Evolutionary conservation across 768 basidiomycete species (phyloP).

Genomic region (Lentinula detonsa): DNA sequence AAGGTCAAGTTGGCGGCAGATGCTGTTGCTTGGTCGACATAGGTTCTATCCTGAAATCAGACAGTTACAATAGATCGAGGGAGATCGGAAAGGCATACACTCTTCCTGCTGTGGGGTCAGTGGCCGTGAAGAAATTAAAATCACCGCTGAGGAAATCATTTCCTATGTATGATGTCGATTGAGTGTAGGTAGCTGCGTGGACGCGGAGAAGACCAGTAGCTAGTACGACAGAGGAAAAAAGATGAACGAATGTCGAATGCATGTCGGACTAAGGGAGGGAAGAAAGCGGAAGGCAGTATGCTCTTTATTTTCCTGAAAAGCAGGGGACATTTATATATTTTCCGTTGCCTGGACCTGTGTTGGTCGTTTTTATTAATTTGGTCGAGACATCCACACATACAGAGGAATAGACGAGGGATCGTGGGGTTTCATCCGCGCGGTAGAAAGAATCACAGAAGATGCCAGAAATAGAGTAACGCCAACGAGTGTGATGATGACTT

Average conservation of each 20-base stretch:
- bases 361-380: not conserved
- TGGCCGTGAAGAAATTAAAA: slow-evolving; percentile 20
- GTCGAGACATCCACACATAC: not conserved
- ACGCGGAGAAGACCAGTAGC: not conserved
- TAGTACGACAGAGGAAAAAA: not conserved
- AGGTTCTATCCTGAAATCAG: slow-evolving; percentile 24
- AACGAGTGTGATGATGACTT: not conserved
- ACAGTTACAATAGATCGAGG: not conserved
- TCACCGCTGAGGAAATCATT: slow-evolving; percentile 18
- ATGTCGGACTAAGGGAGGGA: not conserved
- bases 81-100: slow-evolving; percentile 26
- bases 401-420: not conserved
- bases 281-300: not conserved
- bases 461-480: not conserved
- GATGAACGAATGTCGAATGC: slow-evolving; percentile 2
- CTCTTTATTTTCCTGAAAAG: too few species aligned
- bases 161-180: slow-evolving; percentile 1
- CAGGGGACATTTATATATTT: not conserved
- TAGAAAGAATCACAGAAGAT: slow-evolving; percentile 1
- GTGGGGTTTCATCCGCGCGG: not conserved
- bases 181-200: slow-evolving; percentile 1
- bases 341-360: not conserved
- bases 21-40: slow-evolving; percentile 44
- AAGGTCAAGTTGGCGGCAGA: slow-evolving; percentile 50
- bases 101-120: slow-evolving; percentile 42